Evolutionary conservation across 106 monocot species (phyloP).

Genomic region (Dioscorea dumetorum): DNA sequence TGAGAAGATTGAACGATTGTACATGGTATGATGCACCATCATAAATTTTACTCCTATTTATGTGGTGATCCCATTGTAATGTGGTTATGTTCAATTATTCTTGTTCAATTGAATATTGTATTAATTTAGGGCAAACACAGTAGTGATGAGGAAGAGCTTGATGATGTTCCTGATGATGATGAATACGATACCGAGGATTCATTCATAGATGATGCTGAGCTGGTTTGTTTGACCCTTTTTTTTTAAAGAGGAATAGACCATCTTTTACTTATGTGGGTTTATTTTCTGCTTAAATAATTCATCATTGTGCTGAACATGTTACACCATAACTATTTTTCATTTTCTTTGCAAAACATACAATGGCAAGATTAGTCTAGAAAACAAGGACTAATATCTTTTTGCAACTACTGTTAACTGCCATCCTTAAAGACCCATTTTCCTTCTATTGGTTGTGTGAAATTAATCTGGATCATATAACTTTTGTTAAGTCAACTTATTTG

Average conservation of each 20-base stretch:
- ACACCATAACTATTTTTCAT: no score
- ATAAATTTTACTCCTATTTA: background rate
- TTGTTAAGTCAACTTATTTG: no score
- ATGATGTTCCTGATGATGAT: constrained; percentile 88
- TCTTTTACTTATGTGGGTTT: no score
- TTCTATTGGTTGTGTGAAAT: no score
- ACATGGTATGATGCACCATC: constrained; percentile 49
- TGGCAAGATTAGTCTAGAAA: no score
- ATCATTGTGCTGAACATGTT: no score
- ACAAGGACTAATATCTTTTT: no score
- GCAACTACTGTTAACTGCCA: no score
- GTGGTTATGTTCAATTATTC: background rate
- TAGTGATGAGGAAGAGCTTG: constrained; percentile 90
- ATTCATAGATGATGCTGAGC: constrained; percentile 94
- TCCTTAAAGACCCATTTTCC: no score
- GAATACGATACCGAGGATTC: constrained; percentile 99
- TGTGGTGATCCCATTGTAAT: background rate
- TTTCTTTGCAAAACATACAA: no score
- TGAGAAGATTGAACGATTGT: constrained; percentile 97
- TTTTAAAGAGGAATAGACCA: background rate
- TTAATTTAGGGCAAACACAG: constrained; percentile 77
- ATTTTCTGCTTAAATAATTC: no score
- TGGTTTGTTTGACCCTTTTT: constrained; percentile 49
- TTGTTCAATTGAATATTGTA: background rate
- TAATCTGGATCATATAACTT: no score